Percentiles rank a stretch among this genome's conserved stretches.
These are phyloP conservation scores for Diaporthe sp. DNA, from an alignment of 2,329 filamentous ascomycete genomes.

Conservation along the genomic window DNA sequence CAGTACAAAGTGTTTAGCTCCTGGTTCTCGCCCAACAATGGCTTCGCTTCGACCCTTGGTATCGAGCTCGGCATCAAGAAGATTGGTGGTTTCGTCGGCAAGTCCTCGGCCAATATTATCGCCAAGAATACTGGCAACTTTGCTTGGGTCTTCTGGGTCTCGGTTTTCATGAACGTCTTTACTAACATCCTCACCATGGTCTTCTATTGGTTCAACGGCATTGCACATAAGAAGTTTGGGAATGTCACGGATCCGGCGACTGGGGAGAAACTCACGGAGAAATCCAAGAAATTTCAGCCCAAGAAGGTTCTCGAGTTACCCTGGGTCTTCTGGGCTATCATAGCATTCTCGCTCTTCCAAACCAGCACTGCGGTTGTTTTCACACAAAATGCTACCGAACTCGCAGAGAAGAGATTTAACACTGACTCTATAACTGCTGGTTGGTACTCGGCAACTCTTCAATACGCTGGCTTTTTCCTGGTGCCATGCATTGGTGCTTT, in stretches of 20 bases:
- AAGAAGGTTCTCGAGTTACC: conserved; percentile 69
- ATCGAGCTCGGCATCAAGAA: conserved; percentile 73
- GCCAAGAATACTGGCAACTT: conserved; percentile 70
- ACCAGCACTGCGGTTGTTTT: conserved; percentile 69
- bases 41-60: conserved; percentile 72
- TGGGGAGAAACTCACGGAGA: conserved; percentile 71
- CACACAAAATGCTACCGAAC: conserved; percentile 70
- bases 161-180: conserved; percentile 74
- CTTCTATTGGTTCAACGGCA: conserved; percentile 70
- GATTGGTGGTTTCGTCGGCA: conserved; percentile 72
- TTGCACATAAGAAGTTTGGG: conserved; percentile 61
- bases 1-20: conserved; percentile 76
- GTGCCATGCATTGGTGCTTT: conserved; percentile 69
- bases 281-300: conserved; percentile 69
- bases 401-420: conserved; percentile 71
- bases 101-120: conserved; percentile 72
- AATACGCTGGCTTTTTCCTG: conserved; percentile 70
- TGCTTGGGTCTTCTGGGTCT: conserved; percentile 73
- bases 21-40: conserved; percentile 73
- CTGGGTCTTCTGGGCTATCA: conserved; percentile 71
- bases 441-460: conserved; percentile 70
- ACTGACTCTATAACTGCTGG: conserved; percentile 68
- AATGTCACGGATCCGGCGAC: conserved; percentile 67
- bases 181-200: conserved; percentile 67
- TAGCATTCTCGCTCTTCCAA: conserved; percentile 69